These are phyloP conservation scores for Sphaerostilbella broomeana DNA, from an alignment of 2,329 filamentous ascomycete species.

Conservation along the genomic window DNA sequence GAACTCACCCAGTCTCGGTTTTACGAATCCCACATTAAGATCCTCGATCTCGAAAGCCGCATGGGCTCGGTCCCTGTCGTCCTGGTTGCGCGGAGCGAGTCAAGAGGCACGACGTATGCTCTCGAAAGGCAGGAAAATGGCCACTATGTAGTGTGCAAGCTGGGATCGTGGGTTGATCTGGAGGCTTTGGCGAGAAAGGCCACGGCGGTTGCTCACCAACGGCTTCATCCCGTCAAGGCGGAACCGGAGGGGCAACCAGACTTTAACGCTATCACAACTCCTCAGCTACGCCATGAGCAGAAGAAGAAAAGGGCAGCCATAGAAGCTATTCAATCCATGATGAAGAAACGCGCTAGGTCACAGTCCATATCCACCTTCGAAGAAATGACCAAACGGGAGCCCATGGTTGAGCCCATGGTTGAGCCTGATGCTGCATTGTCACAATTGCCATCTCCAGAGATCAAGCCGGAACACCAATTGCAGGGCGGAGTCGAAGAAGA, in stretches of 20 bases:
- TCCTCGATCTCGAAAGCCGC: constrained; percentile 57
- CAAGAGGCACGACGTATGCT: constrained; percentile 48
- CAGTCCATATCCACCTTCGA: constrained; percentile 35
- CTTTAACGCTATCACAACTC: constrained; percentile 32
- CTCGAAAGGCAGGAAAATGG: constrained; percentile 58
- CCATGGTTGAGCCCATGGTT: constrained; percentile 13
- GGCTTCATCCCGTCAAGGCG: constrained; percentile 20
- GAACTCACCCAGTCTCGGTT: constrained; percentile 47
- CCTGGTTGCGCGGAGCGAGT: constrained; percentile 55
- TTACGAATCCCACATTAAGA: constrained; percentile 56
- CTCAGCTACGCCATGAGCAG: constrained; percentile 40
- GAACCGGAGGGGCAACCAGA: constrained; percentile 18
- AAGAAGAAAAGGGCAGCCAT: constrained; percentile 55
- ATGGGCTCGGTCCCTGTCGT: constrained; percentile 48
- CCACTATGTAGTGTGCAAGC: constrained; percentile 61
- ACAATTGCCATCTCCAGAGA: constrained; percentile 18
- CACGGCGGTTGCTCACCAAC: constrained; percentile 31
- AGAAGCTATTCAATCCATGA: constrained; percentile 55
- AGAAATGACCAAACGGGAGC: constrained; percentile 18
- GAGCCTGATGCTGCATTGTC: constrained; percentile 14
- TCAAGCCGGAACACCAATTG: constrained; percentile 16
- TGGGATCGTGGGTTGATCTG: constrained; percentile 61
- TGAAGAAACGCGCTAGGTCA: constrained; percentile 45
- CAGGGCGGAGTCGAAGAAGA: background rate
- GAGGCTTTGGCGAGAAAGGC: constrained; percentile 45